These are phyloP conservation scores for Pseudoneurospora amorphoporcata DNA, from an alignment of 495 filamentous ascomycete genomes.

Conservation along the genomic window DNA sequence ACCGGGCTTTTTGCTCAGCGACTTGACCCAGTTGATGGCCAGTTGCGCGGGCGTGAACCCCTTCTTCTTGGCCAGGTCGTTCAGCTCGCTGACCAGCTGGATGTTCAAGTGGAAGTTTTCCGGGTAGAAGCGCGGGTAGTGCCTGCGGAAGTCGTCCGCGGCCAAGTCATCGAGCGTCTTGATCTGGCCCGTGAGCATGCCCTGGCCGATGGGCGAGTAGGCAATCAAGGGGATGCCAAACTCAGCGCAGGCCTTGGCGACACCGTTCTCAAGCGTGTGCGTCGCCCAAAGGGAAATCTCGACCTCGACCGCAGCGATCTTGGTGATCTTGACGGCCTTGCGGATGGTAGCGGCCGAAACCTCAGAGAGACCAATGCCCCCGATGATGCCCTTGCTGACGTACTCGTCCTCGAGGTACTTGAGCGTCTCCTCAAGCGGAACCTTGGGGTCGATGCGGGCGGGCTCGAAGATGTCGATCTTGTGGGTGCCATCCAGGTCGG, in stretches of 20 bases:
- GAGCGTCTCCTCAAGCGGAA: conserved; percentile 31
- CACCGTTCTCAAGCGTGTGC: conserved; percentile 57
- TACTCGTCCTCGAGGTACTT: conserved; percentile 43
- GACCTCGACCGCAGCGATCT: conserved; percentile 66
- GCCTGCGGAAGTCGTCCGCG: conserved; percentile 42
- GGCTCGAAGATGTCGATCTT: conserved; percentile 72
- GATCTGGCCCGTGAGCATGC: conserved; percentile 51
- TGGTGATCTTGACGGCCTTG: conserved; percentile 54
- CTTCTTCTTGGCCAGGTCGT: conserved; percentile 57
- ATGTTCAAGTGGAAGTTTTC: conserved; percentile 65
- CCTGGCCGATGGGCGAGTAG: conserved; percentile 41
- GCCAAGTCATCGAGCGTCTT: conserved; percentile 54
- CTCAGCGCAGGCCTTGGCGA: conserved; percentile 56
- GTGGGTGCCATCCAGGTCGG: conserved; percentile 56
- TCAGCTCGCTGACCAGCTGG: conserved; percentile 54
- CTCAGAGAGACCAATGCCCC: conserved; percentile 65
- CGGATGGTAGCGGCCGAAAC: conserved; percentile 62
- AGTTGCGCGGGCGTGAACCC: conserved; percentile 62
- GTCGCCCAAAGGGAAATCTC: conserved; percentile 63
- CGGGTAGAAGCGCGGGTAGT: conserved; percentile 52
- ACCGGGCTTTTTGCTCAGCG: conserved; percentile 46
- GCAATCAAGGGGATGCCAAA: conserved; percentile 64
- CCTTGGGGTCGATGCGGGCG: conserved; percentile 54
- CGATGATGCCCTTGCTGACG: conserved; percentile 66
- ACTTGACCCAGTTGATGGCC: conserved; percentile 61